Conservation (phyloP, 768 basidiomycete species). For the Hemileccinum rubropunctum region DNA sequence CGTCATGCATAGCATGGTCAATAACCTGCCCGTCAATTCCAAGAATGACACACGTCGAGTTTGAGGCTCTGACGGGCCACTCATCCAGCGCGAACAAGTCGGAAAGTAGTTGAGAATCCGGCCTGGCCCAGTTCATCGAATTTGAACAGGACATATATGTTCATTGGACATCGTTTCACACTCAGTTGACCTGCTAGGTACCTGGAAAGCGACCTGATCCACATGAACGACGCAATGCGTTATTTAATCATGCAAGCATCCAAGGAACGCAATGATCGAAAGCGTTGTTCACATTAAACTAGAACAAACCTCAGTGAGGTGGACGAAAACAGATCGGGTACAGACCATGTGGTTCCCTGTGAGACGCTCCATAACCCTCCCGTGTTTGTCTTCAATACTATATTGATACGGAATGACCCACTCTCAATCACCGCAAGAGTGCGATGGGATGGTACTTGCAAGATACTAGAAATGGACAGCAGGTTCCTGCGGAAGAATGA, state of each 20-base stretch:
- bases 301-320: slow-evolving; percentile 6
- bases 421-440: slow-evolving; percentile 18
- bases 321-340: not conserved
- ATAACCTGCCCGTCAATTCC: slow-evolving; percentile 3
- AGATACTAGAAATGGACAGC: slow-evolving; percentile 2
- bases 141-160: not conserved
- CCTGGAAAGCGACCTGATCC: slow-evolving; percentile 21
- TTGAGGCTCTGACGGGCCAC: slow-evolving; percentile 7
- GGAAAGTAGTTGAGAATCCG: slow-evolving; percentile 11
- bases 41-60: slow-evolving; percentile 8
- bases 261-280: slow-evolving; percentile 3
- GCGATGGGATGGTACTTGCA: not conserved
- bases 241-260: not conserved
- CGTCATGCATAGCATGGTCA: slow-evolving; percentile 8
- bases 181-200: slow-evolving; percentile 1
- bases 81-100: not conserved
- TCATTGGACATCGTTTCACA: not conserved
- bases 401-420: not conserved
- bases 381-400: slow-evolving; percentile 1
- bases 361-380: not conserved
- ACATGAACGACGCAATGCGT: slow-evolving; percentile 11
- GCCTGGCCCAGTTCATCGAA: not conserved
- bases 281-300: slow-evolving; percentile 1
- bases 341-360: slow-evolving; percentile 18
- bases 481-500: slow-evolving; percentile 3